A percentile compares a stretch with the other conserved stretches of the same genome.
phyloP scores from a whole-genome alignment of 371 early-diverging fungal genomes.

The Lichtheimia corymbifera region DNA sequence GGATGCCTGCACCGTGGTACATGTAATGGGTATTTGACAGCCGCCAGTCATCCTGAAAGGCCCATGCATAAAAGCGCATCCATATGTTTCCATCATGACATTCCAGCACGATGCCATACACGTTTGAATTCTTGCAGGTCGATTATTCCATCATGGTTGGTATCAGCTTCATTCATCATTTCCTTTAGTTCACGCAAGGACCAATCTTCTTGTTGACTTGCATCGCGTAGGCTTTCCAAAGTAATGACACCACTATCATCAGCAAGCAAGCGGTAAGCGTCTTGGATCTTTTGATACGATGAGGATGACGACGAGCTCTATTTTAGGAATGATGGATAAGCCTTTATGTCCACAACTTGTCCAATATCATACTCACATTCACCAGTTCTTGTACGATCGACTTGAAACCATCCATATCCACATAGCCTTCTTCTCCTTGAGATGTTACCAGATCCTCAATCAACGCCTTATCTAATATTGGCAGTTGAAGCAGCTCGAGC shows the following conservation, averaged over 20 bases:
- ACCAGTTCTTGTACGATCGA: conserved; percentile 29
- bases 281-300: too few relatives aligned
- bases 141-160: conserved; percentile 40
- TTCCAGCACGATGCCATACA: conserved; percentile 32
- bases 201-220: conserved; percentile 27
- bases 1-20: too few relatives aligned
- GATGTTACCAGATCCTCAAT: conserved; percentile 23
- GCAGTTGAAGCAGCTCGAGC: conserved; percentile 15
- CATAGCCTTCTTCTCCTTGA: conserved; percentile 26
- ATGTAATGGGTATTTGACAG: too few relatives aligned
- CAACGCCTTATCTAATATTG: conserved; percentile 18
- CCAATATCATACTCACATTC: conserved; percentile 12
- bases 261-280: conserved; percentile 16
- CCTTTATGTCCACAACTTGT: too few relatives aligned
- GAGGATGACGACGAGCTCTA: too few relatives aligned
- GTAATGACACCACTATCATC: conserved; percentile 29
- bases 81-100: not conserved
- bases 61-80: not conserved
- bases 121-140: conserved; percentile 34
- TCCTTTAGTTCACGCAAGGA: conserved; percentile 30
- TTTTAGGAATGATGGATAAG: too few relatives aligned
- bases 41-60: too few relatives aligned
- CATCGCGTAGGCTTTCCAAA: conserved; percentile 22
- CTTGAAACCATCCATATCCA: conserved; percentile 33
- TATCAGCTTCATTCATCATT: conserved; percentile 45